Percentiles rank a stretch among this genome's conserved stretches.
Conservation (phyloP, 1,284 basidiomycete genomes). For the Leucoagaricus sp. region DNA sequence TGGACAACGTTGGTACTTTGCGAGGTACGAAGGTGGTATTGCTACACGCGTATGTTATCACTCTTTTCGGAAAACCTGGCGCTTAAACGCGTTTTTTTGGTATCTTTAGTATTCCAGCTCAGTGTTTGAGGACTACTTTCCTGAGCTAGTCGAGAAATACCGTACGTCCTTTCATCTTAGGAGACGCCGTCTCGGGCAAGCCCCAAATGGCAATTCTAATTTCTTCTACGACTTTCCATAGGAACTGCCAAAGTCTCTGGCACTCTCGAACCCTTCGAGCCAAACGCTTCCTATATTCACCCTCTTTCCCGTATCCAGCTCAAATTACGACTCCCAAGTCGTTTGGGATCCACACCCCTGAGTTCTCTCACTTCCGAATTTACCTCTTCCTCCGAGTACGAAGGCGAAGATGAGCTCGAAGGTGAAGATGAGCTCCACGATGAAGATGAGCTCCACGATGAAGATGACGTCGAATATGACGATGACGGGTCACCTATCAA, state of each 20-base stretch:
- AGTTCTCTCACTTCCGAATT: constrained; percentile 33
- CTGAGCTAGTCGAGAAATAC: constrained; percentile 54
- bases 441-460: constrained; percentile 19
- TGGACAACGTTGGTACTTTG: constrained; percentile 55
- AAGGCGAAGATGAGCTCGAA: constrained; percentile 27
- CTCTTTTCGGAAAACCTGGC: constrained; percentile 22
- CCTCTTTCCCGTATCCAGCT: constrained; percentile 54
- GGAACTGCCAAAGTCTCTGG: constrained; percentile 45
- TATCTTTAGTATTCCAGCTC: constrained; percentile 41
- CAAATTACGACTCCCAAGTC: constrained; percentile 29
- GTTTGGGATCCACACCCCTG: constrained; percentile 35
- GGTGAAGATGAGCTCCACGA: not conserved
- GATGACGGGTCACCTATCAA: constrained; percentile 25
- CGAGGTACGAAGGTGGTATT: constrained; percentile 55
- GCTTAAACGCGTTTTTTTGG: constrained; percentile 20
- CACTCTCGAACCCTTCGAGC: constrained; percentile 55
- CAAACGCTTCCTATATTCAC: constrained; percentile 59
- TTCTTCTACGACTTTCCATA: constrained; percentile 22
- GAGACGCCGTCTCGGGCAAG: too few relatives aligned
- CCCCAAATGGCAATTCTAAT: too few relatives aligned
- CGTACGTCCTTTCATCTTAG: constrained; percentile 40
- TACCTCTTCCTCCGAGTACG: constrained; percentile 24
- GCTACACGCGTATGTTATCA: constrained; percentile 52
- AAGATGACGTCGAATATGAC: constrained; percentile 24
- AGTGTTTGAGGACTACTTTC: constrained; percentile 39